Evolutionary conservation across 495 filamentous ascomycete genomes (phyloP).

Genomic region (Aspergillus homomorphus): DNA sequence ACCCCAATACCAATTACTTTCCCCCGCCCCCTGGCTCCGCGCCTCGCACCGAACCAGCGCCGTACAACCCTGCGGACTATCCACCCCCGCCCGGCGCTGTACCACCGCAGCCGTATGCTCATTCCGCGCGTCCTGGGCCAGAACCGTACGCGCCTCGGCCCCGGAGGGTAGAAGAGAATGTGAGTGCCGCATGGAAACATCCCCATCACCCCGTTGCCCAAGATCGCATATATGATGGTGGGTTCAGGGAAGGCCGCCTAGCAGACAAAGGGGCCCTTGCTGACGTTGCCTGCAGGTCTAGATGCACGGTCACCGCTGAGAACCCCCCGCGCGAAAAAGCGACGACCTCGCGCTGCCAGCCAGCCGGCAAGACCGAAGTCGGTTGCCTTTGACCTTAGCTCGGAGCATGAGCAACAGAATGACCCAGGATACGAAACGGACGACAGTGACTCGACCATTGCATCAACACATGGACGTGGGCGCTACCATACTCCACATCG

Average conservation of each 20-base stretch:
- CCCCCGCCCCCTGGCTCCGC: conserved; percentile 45
- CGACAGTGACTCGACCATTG: conserved; percentile 41
- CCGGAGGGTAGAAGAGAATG: conserved; percentile 53
- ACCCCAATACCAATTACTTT: conserved; percentile 39
- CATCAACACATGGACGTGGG: conserved; percentile 21
- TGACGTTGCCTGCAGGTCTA: conserved; percentile 25
- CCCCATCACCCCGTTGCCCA: conserved; percentile 35
- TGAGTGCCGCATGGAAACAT: conserved; percentile 46
- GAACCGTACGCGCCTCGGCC: conserved; percentile 43
- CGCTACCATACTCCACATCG: conserved; percentile 20
- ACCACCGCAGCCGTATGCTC: conserved; percentile 44
- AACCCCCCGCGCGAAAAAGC: conserved; percentile 12
- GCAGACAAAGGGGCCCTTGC: background rate
- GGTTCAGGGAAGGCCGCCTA: conserved; percentile 32
- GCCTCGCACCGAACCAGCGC: conserved; percentile 25
- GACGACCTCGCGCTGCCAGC: conserved; percentile 21
- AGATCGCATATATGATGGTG: conserved; percentile 40
- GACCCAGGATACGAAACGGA: conserved; percentile 43
- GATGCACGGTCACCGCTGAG: conserved; percentile 10
- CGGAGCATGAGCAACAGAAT: conserved; percentile 15
- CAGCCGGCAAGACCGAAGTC: conserved; percentile 35
- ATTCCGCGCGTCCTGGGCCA: conserved; percentile 38
- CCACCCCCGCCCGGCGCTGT: conserved; percentile 43
- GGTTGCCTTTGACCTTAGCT: conserved; percentile 36
- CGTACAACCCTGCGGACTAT: conserved; percentile 45